These are phyloP conservation scores for Carex myosuroides DNA, from an alignment of 176 grass and related monocot species.

Conservation along the genomic window DNA sequence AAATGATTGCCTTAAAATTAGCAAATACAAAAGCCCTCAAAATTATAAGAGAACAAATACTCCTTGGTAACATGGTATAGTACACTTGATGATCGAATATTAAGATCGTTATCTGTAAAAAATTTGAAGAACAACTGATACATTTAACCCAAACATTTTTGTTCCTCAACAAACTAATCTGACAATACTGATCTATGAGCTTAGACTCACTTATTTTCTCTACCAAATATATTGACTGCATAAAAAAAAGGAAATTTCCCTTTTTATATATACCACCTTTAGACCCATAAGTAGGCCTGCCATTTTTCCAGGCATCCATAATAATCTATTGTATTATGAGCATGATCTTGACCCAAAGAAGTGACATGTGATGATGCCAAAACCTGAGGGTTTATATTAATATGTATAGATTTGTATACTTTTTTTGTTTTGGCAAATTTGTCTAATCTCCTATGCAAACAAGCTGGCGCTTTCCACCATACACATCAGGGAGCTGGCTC, in stretches of 20 bases:
- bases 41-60: neutral
- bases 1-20: neutral
- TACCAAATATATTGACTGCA: neutral
- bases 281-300: neutral
- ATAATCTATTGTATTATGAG: neutral
- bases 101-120: neutral
- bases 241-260: neutral
- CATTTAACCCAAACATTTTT: neutral
- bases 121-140: neutral
- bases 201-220: neutral
- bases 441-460: neutral
- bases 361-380: neutral
- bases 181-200: neutral
- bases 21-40: neutral
- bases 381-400: neutral
- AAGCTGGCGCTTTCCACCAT: conserved; percentile 56
- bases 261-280: neutral
- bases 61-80: neutral
- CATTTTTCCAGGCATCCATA: neutral
- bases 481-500: conserved; percentile 42
- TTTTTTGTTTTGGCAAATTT: neutral
- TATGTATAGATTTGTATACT: neutral
- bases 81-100: neutral
- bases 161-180: neutral
- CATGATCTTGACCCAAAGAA: neutral